phyloP scores from a whole-genome alignment of 148 eudicot genomes.

The Tetragonia tetragonoides region DNA sequence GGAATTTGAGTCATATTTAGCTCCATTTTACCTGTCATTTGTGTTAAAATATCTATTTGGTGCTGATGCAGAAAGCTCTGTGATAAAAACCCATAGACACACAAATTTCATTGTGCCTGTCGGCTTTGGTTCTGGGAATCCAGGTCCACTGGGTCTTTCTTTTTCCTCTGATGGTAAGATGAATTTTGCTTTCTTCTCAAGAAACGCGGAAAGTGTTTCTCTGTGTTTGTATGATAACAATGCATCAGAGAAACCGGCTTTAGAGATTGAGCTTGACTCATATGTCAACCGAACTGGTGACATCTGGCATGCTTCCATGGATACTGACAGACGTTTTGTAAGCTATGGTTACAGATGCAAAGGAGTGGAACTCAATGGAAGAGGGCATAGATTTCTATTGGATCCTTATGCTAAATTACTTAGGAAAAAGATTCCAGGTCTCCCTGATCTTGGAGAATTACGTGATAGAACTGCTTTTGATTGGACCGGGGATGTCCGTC shows the following conservation, averaged over 20 bases:
- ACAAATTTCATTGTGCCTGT: slow-evolving; percentile 73
- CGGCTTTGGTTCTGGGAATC: slow-evolving; percentile 73
- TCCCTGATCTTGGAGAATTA: slow-evolving; percentile 49
- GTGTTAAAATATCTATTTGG: slow-evolving; percentile 36
- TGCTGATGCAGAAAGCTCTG: slow-evolving; percentile 31
- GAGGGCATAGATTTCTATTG: slow-evolving; percentile 40
- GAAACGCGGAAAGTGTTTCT: slow-evolving; percentile 54
- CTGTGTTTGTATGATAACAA: slow-evolving; percentile 68
- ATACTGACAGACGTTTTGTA: slow-evolving; percentile 45
- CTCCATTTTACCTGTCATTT: slow-evolving; percentile 81
- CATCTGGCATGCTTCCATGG: slow-evolving; percentile 79
- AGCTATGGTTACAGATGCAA: slow-evolving; percentile 84
- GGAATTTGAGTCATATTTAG: slow-evolving; percentile 59
- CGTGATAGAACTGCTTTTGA: slow-evolving; percentile 52
- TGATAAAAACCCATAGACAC: slow-evolving; percentile 55
- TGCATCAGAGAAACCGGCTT: slow-evolving; percentile 50
- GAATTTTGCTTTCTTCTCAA: slow-evolving; percentile 78
- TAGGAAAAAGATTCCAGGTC: slow-evolving; percentile 29
- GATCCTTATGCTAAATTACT: slow-evolving; percentile 83
- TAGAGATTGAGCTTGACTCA: slow-evolving; percentile 91
- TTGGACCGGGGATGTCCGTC: slow-evolving; percentile 69
- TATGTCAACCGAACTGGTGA: slow-evolving; percentile 86
- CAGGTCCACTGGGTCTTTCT: slow-evolving; percentile 76
- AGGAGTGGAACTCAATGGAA: slow-evolving; percentile 26
- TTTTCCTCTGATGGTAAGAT: slow-evolving; percentile 55